phyloP scores from a whole-genome alignment of 176 grass and related monocot species.

The Carex parvula region DNA sequence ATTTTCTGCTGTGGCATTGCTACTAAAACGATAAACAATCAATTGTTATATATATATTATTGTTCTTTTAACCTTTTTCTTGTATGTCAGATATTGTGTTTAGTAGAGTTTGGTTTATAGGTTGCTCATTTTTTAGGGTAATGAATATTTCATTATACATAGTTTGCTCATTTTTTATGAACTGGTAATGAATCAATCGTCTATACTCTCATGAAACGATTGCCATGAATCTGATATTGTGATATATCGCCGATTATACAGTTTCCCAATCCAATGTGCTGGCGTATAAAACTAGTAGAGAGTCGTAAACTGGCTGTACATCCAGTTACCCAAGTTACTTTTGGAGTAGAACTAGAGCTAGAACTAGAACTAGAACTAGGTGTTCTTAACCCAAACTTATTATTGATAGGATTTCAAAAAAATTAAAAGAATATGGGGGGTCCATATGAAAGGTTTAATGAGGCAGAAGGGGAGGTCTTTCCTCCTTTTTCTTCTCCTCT shows the following conservation, averaged over 20 bases:
- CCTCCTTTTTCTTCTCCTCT: too few relatives aligned
- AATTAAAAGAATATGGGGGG: too few relatives aligned
- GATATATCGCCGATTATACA: background rate
- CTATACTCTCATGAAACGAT: background rate
- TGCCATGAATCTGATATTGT: too few relatives aligned
- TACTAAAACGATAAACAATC: conserved; percentile 10
- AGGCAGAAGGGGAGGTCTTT: too few relatives aligned
- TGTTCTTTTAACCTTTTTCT: background rate
- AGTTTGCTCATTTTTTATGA: background rate
- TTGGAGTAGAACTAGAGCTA: background rate
- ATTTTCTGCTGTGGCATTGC: conserved; percentile 9
- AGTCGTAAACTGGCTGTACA: background rate
- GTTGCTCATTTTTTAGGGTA: background rate
- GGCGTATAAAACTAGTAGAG: background rate
- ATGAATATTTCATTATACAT: background rate
- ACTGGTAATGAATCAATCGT: background rate
- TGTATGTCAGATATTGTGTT: conserved; percentile 8
- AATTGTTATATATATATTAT: background rate
- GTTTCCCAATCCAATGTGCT: background rate
- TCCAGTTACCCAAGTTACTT: background rate
- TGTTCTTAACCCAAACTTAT: too few relatives aligned
- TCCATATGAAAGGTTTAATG: too few relatives aligned
- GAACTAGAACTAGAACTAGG: too few relatives aligned
- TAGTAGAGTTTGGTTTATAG: background rate
- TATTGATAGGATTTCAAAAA: too few relatives aligned